phyloP scores from a whole-genome alignment of 208 protist genomes.

The Leishmania tarentolae region DNA sequence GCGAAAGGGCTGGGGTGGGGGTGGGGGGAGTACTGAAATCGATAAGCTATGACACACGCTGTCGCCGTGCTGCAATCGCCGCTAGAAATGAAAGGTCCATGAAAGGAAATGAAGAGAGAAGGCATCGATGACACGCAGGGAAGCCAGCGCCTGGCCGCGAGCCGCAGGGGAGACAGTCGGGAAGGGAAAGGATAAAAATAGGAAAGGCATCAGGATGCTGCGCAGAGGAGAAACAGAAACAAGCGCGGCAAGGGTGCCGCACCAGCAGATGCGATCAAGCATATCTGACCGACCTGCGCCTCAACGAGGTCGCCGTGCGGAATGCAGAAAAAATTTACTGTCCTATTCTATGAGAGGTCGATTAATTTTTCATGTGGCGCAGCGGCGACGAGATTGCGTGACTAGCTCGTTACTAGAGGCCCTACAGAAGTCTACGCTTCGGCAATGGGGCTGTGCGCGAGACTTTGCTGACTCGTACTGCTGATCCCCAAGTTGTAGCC shows the following conservation, averaged over 20 bases:
- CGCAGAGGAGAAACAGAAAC: background rate
- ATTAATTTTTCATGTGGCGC: background rate
- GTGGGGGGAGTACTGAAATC: background rate
- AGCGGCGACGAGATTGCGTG: background rate
- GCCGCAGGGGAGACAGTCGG: background rate
- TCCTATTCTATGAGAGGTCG: background rate
- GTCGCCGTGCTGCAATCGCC: background rate
- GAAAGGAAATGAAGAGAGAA: background rate
- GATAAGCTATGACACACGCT: background rate
- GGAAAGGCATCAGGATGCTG: background rate
- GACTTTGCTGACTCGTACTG: slow-evolving; percentile 18
- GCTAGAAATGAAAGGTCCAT: background rate
- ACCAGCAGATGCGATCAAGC: background rate
- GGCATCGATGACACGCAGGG: background rate
- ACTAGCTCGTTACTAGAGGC: background rate
- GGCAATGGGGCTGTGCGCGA: background rate
- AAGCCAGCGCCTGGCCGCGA: background rate
- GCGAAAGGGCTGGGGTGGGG: background rate
- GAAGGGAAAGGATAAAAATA: background rate
- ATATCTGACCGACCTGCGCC: background rate
- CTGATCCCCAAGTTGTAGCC: slow-evolving; percentile 34
- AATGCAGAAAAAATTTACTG: background rate
- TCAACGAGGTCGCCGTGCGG: background rate
- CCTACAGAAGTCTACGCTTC: background rate
- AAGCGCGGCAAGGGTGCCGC: background rate